phyloP scores from a whole-genome alignment of 2,329 filamentous ascomycete species.

The Scytalidium lignicola region DNA sequence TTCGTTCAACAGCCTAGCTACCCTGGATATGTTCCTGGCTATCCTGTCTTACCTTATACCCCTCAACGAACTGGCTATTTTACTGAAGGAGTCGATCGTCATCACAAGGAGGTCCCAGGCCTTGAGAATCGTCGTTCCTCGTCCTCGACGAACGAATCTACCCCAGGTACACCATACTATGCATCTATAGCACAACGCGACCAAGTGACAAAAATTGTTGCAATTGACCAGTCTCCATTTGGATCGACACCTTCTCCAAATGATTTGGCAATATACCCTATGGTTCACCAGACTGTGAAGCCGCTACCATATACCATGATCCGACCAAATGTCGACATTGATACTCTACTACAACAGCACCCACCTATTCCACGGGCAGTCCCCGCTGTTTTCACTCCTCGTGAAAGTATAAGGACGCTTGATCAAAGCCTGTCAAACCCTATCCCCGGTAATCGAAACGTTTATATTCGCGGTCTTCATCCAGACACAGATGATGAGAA shows the following conservation, averaged over 20 bases:
- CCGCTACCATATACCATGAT: slow-evolving; percentile 26
- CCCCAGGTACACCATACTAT: slow-evolving; percentile 61
- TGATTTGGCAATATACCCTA: slow-evolving; percentile 42
- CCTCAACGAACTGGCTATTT: slow-evolving; percentile 23
- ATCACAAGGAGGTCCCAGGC: slow-evolving; percentile 46
- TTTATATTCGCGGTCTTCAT: slow-evolving; percentile 94
- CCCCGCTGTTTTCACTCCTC: slow-evolving; percentile 80
- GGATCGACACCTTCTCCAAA: slow-evolving; percentile 65
- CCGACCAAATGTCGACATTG: slow-evolving; percentile 38
- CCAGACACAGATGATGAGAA: slow-evolving; percentile 93
- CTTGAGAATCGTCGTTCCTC: slow-evolving; percentile 63
- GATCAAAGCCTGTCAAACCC: slow-evolving; percentile 94
- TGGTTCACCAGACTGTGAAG: slow-evolving; percentile 28
- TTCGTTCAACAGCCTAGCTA: slow-evolving; percentile 27
- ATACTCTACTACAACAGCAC: slow-evolving; percentile 66
- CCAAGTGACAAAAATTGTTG: slow-evolving; percentile 52
- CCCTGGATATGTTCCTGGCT: slow-evolving; percentile 26
- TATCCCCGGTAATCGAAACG: slow-evolving; percentile 87
- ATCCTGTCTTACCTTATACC: slow-evolving; percentile 26
- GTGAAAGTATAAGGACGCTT: slow-evolving; percentile 80
- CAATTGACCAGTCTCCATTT: slow-evolving; percentile 53
- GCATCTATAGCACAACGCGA: slow-evolving; percentile 54
- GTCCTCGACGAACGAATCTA: slow-evolving; percentile 64
- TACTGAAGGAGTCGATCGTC: slow-evolving; percentile 20
- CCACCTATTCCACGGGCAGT: slow-evolving; percentile 83